Evolutionary conservation across 495 filamentous ascomycete genomes (phyloP).

Genomic region (Aspergillus mulundensis): DNA sequence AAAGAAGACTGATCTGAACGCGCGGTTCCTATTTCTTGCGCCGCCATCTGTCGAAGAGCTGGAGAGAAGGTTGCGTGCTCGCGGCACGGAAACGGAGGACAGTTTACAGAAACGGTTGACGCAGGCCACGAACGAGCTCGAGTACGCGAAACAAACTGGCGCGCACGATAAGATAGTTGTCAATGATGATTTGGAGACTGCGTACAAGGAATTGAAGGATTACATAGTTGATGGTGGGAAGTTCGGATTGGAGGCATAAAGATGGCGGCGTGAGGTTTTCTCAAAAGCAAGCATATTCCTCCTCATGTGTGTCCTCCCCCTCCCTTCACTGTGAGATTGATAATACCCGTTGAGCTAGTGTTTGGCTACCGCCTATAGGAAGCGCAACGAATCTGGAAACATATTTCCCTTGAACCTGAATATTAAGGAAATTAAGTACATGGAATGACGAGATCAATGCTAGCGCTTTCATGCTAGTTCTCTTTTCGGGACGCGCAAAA

Average conservation of each 20-base stretch:
- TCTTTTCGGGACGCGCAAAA: conserved; percentile 27
- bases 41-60: conserved; percentile 73
- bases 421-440: conserved; percentile 45
- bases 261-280: no score
- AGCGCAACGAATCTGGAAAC: conserved; percentile 1
- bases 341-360: no score
- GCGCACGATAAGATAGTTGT: conserved; percentile 83
- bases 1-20: conserved; percentile 66
- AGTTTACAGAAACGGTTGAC: conserved; percentile 67
- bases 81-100: conserved; percentile 80
- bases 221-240: conserved; percentile 53
- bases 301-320: no score
- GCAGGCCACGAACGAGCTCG: conserved; percentile 80
- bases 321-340: no score
- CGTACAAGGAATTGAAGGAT: conserved; percentile 72
- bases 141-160: conserved; percentile 66
- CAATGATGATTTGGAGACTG: conserved; percentile 82
- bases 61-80: conserved; percentile 71
- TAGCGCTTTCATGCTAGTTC: conserved; percentile 30
- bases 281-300: no score
- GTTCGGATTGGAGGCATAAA: conserved; percentile 33
- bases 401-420: conserved; percentile 23
- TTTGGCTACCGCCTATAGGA: background rate
- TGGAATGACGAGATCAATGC: conserved; percentile 30
- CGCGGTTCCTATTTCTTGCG: conserved; percentile 80